Base-by-base conservation (phyloP, 2,329 filamentous ascomycete genomes). In the Verticillium nonalfalfae region DNA sequence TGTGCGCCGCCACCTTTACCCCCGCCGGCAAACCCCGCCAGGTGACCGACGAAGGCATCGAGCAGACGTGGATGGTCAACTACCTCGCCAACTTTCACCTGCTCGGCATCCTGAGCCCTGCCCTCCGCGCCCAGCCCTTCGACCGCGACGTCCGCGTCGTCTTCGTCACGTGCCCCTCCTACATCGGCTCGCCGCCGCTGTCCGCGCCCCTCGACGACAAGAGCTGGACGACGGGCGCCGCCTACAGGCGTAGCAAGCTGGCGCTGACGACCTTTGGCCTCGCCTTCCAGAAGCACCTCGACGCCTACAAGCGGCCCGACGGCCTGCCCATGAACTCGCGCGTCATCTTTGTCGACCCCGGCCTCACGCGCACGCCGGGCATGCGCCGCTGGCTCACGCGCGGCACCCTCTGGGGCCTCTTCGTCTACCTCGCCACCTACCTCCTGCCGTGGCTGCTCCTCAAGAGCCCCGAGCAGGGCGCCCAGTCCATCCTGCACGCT, bases 21-120 rank as follows among this genome's bases (percentile, higher is more conserved):
- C 88, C 91, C 2, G 84, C 83, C 11, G 90, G 87, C 1, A 81
- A 83, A 5, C 76, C 79, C 65, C 79, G 84, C 34, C 78, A 74
- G 1, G 78, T 84, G 66, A 96, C 93, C 0, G 76, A 81, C 6
- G 93, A 97, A 70, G 93, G 92, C 1, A 78, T 98, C 14, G 94
- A 98, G 72, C 84, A 89, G 66, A 94, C 90, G 63, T 98, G 93
- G 93, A 92, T 93, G 77, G 81, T 98, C 68, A 99, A 99, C 72
- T 99, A 93, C 74, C 83, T 99, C 45, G 90, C 93, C 65, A 98
- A 97, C 74, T 98, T 97, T 77, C 96, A 99, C 71, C 82, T 99
- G 3, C 82, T 99, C 55, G 91, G 90, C 66, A 96, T 99, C 35
- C 81, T 99, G 39, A 95, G 90, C 68, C 95, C 95, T 0, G 94